A percentile compares a stretch with the other conserved stretches of the same genome.
Conservation (phyloP, 2,329 filamentous ascomycete genomes). For the Ceratocystis cubensis region DNA sequence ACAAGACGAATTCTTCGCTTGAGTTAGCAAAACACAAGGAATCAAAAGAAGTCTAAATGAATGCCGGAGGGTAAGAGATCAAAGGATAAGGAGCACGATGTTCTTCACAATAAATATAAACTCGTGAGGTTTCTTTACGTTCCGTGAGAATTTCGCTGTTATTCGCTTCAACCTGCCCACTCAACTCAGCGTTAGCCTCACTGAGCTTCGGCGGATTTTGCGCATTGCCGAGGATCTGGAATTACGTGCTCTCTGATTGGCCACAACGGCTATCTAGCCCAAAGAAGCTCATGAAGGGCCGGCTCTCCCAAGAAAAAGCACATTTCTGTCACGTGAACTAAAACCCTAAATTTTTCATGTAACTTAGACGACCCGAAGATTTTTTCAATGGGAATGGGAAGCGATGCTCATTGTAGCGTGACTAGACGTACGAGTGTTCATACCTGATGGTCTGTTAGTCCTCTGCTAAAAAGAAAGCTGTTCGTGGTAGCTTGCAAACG, state of each 20-base stretch:
- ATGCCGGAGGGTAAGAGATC: background rate
- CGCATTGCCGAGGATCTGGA: slow-evolving; percentile 41
- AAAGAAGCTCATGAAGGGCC: background rate
- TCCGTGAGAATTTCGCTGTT: background rate
- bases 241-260: slow-evolving; percentile 38
- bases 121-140: background rate
- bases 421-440: background rate
- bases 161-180: background rate
- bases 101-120: background rate
- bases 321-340: background rate
- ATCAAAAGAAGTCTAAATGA: background rate
- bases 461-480: background rate
- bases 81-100: background rate
- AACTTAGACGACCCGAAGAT: slow-evolving; percentile 4
- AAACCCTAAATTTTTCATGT: background rate
- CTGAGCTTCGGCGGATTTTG: slow-evolving; percentile 15
- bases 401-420: background rate
- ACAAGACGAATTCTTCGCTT: background rate
- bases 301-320: slow-evolving; percentile 13
- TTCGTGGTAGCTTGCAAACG: background rate
- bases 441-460: background rate
- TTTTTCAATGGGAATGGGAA: background rate
- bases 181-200: background rate
- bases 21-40: background rate
- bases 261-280: slow-evolving; percentile 20